Base-by-base conservation (phyloP, 768 basidiomycete species). In the Lentinula detonsa region DNA sequence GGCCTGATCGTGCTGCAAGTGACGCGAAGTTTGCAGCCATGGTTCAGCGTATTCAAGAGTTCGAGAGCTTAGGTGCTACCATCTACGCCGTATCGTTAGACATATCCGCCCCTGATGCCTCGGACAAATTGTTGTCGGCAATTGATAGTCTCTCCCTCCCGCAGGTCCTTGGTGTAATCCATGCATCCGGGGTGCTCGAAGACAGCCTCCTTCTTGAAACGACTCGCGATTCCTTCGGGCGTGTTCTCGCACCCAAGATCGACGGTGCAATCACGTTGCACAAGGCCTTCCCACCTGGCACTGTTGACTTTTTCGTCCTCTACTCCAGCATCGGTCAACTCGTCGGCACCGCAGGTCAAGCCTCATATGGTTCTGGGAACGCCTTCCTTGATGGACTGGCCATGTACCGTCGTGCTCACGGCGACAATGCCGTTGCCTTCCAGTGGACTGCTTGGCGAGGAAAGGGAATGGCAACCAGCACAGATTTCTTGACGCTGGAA, bases 371-470 rank as follows among this genome's bases (percentile, higher is more conserved):
- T 7, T 54, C 53, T 21, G 53, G 53, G 8, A 54, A 54, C 37
- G 53, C 53, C 7, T 54, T 54, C 53, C 35, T 54, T 4, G 53
- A 54, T n/a, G 53, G 53, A 54, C 53, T 54, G 18, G 53, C 53
- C 16, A 35, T 54, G 53, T 54, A 54, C 13, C 53, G 37, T 39
- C 53, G 53, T 54, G 37, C 53, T 4, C 53, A 54, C 13, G 37
- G 53, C 35, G 37, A 54, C 53, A 54, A 54, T n/a, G 53, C 53
- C 18, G 53, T 54, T 37, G 53, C 53, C 21, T 54, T 54, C 53
- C 53, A 54, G 34, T 54, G 53, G 53, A 54, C 53, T 54, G 34
- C 53, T 21, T 54, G 53, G 53, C 53, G 53, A n/a, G 53, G 53
- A 8, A 54, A 37, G 37, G 53, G 53, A 10, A 54, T 54, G 53